These are phyloP conservation scores for Harringtonia lauricola DNA, from an alignment of 2,329 filamentous ascomycete genomes.

Conservation along the genomic window DNA sequence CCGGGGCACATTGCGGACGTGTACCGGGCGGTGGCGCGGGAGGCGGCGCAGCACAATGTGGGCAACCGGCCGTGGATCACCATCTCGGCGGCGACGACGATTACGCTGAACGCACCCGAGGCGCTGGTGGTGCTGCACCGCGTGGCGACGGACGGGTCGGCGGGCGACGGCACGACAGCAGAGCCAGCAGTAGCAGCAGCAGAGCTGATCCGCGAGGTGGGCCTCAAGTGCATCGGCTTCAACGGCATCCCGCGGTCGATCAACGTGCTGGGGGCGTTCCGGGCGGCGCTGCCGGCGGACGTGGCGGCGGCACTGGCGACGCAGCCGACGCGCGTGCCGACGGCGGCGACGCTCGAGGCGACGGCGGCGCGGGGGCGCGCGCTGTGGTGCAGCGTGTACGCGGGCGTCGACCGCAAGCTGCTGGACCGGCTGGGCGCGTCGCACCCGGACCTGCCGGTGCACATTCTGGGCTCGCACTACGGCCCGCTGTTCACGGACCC, in stretches of 20 bases:
- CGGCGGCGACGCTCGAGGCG: constrained; percentile 38
- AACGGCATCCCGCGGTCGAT: constrained; percentile 77
- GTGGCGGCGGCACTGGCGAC: constrained; percentile 44
- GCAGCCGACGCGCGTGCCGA: constrained; percentile 42
- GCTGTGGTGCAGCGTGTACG: constrained; percentile 70
- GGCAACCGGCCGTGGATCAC: constrained; percentile 55
- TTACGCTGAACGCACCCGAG: constrained; percentile 78
- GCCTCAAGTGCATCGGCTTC: constrained; percentile 46
- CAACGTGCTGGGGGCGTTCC: constrained; percentile 54
- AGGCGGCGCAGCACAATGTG: constrained; percentile 51
- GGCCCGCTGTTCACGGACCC: constrained; percentile 64
- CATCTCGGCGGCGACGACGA: constrained; percentile 63
- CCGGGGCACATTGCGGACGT: constrained; percentile 51
- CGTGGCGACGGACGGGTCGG: constrained; percentile 27
- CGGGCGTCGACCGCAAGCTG: constrained; percentile 62
- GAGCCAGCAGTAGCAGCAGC: constrained; percentile 35
- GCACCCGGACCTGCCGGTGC: constrained; percentile 72
- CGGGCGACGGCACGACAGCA: constrained; percentile 9
- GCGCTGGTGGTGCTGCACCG: constrained; percentile 55
- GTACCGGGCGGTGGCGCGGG: constrained; percentile 51
- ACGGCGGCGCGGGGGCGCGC: constrained; percentile 47
- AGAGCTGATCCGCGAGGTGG: constrained; percentile 65
- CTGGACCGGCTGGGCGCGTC: constrained; percentile 58
- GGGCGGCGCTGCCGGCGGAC: constrained; percentile 43
- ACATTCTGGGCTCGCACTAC: constrained; percentile 68